These are phyloP conservation scores for Hemisphaericaspora subhashii DNA, from an alignment of 1,139 yeast genomes.

Conservation along the genomic window DNA sequence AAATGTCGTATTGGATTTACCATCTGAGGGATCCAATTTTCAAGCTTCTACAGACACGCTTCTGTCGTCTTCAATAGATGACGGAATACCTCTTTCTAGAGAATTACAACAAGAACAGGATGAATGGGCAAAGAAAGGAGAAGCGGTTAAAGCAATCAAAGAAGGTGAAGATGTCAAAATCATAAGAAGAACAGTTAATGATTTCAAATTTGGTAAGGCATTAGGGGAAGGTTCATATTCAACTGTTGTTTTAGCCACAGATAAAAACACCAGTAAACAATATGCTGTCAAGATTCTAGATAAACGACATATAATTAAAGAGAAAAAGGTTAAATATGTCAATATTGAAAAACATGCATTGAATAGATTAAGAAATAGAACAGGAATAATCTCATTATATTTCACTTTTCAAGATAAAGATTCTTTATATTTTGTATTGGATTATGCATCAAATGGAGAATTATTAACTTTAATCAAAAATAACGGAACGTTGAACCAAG, in stretches of 20 bases:
- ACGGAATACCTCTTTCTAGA: conserved; percentile 8
- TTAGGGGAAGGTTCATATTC: conserved; percentile 97
- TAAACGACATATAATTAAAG: conserved; percentile 91
- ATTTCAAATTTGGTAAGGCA: conserved; percentile 81
- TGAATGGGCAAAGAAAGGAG: conserved; percentile 38
- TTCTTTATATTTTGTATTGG: conserved; percentile 87
- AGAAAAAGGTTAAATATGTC: conserved; percentile 92
- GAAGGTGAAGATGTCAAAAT: conserved; percentile 18
- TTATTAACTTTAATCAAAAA: conserved; percentile 74
- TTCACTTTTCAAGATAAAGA: conserved; percentile 93
- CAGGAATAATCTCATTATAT: conserved; percentile 81
- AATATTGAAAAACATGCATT: conserved; percentile 93
- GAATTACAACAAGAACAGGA: conserved; percentile 12
- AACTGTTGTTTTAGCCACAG: conserved; percentile 85
- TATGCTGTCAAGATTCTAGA: conserved; percentile 92
- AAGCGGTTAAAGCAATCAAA: conserved; percentile 33
- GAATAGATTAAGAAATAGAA: conserved; percentile 69
- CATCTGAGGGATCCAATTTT: conserved; percentile 20
- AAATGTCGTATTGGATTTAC: conserved; percentile 38
- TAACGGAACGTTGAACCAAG: conserved; percentile 76
- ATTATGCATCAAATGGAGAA: conserved; percentile 93
- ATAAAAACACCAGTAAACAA: conserved; percentile 65
- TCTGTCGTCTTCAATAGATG: conserved; percentile 8
- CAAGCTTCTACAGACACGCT: conserved; percentile 13
- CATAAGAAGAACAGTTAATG: conserved; percentile 68